These are phyloP conservation scores for Talaromyces sp. DNA, from an alignment of 2,329 filamentous ascomycete genomes.

Conservation along the genomic window DNA sequence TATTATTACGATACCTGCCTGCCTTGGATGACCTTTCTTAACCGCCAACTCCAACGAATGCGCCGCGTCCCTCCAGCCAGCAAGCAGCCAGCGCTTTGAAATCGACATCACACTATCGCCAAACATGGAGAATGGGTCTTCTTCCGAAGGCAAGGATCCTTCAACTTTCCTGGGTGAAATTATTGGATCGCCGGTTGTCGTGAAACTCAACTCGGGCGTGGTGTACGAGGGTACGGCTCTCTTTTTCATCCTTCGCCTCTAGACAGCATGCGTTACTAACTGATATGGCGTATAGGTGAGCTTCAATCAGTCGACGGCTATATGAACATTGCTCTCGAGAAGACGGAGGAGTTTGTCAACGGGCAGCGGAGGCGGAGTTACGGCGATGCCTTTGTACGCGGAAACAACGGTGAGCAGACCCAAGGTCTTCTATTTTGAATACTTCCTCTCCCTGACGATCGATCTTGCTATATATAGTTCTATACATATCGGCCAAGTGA, in stretches of 20 bases:
- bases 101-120: conserved; percentile 5
- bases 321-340: conserved; percentile 98
- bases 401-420: conserved; percentile 73
- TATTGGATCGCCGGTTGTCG: conserved; percentile 86
- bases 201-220: conserved; percentile 97
- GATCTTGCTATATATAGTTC: conserved; percentile 13
- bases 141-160: conserved; percentile 76
- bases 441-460: neutral
- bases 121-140: conserved; percentile 68
- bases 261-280: neutral
- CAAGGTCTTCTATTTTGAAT: neutral
- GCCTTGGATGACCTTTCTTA: neutral
- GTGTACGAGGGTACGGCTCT: conserved; percentile 76
- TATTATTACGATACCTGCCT: neutral
- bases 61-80: conserved; percentile 1
- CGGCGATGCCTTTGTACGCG: conserved; percentile 90
- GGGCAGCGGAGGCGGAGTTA: conserved; percentile 76
- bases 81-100: neutral
- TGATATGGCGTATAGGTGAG: conserved; percentile 57
- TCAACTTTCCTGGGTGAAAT: conserved; percentile 91
- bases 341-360: conserved; percentile 86
- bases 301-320: conserved; percentile 96
- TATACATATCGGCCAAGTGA: conserved; percentile 36
- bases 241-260: neutral
- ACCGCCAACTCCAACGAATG: neutral